These are phyloP conservation scores for Umbelopsis isabellina DNA, from an alignment of 192 early-diverging fungal species.

Conservation along the genomic window DNA sequence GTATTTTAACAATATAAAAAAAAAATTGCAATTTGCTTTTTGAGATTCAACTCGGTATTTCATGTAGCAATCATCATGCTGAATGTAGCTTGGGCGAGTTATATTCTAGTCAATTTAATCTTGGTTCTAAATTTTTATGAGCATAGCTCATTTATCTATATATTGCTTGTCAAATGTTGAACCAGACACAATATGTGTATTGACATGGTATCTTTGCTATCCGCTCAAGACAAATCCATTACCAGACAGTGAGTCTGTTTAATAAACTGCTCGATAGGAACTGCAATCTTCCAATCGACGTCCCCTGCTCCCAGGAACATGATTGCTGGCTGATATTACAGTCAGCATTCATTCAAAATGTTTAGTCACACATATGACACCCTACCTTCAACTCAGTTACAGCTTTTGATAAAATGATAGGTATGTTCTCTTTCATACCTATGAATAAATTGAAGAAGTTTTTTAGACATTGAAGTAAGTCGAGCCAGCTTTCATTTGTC, in stretches of 20 bases:
- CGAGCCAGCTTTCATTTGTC: background rate
- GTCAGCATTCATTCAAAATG: background rate
- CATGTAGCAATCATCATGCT: too few species aligned
- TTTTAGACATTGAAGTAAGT: too few species aligned
- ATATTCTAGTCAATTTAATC: too few species aligned
- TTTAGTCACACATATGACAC: background rate
- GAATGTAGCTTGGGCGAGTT: too few species aligned
- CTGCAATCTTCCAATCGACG: slow-evolving; percentile 82
- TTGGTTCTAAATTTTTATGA: too few species aligned
- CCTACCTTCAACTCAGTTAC: slow-evolving; percentile 61
- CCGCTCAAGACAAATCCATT: slow-evolving; percentile 41
- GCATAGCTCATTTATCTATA: background rate
- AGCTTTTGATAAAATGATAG: slow-evolving; percentile 68
- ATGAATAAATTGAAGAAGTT: background rate
- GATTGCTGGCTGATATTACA: slow-evolving; percentile 54
- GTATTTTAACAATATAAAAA: slow-evolving; percentile 28
- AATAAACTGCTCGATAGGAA: slow-evolving; percentile 67
- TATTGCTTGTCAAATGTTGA: background rate
- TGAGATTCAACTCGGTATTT: background rate
- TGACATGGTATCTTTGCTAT: too few species aligned
- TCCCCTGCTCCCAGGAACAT: slow-evolving; percentile 83
- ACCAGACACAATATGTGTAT: too few species aligned
- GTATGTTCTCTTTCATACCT: slow-evolving; percentile 58
- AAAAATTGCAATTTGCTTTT: slow-evolving; percentile 26
- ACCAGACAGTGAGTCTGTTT: slow-evolving; percentile 30